Evolutionary conservation across 1,284 basidiomycete genomes (phyloP), one percentile per base, ranked within the genome.

Genomic region (Ceratobasidium sp.): DNA sequence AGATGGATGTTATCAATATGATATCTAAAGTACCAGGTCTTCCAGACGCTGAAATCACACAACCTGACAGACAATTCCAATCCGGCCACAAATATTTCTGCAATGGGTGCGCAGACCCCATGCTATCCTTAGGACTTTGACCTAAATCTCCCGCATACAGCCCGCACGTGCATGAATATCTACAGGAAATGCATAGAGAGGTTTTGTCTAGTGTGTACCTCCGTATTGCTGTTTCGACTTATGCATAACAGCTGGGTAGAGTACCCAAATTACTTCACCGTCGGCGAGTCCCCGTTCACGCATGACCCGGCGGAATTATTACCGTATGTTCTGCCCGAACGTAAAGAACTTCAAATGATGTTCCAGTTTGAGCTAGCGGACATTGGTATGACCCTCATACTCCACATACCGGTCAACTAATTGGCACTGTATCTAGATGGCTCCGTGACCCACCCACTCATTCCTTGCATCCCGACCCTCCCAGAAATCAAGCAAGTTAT

Each of bases 1-100:
- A 87, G 86, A 87, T 89, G 85, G 87, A 89, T 71, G 86, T 86
- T 40, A 89, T 90, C 76, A 88, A 90, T 76, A 74, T 87, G 69
- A 85, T 90, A 35, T 88, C 86, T 20, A 90, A 90, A 74, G 82
- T 80, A 0, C 78, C 82, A 0, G 87, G 86, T 0, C 79, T 89
- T 1, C 89, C 89, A 0, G 88, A 91, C 73, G 88, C 87, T 0
- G 83, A 84, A 0, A 80, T 90, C 55, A 79, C 78, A 1, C 80
- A 86, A 62, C 81, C 82, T 0, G 80, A 78, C 4, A 80, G 85
- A 38, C 78, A 82, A 53, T 86, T 83, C 73, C 90, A 92, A 75
- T 83, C 83, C 4, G 87, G 84, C 2, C 82, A 80, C 56, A 77
- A 81, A 73, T 77, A 85, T 71, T 87, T 82, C 69, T 84, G 84